Conservation (phyloP, 768 basidiomycete genomes). For the Holtermannia corniformis region DNA sequence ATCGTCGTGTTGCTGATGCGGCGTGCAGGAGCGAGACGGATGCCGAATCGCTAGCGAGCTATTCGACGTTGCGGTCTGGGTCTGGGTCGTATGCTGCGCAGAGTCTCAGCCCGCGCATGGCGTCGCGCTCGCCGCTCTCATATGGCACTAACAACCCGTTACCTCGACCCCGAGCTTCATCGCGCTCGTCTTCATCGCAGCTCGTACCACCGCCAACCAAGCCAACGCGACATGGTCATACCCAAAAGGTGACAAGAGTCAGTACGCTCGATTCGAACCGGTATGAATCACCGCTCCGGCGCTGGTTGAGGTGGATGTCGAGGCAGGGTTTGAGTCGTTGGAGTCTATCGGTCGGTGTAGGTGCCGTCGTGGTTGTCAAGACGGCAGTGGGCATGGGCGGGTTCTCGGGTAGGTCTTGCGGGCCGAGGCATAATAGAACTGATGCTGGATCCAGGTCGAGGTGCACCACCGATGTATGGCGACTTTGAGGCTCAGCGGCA, state of each 20-base stretch:
- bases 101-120: too few species aligned
- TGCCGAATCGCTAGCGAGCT: constrained; percentile 23
- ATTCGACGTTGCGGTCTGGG: constrained; percentile 16
- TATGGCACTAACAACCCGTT: not conserved
- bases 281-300: constrained; percentile 4
- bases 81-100: too few species aligned
- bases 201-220: not conserved
- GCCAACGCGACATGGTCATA: too few species aligned
- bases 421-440: not conserved
- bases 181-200: not conserved
- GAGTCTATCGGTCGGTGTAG: constrained; percentile 6
- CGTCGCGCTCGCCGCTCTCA: not conserved
- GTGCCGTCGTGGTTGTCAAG: constrained; percentile 6
- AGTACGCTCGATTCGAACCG: constrained; percentile 6
- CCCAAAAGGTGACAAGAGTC: constrained; percentile 4
- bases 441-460: constrained; percentile 51
- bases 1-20: not conserved
- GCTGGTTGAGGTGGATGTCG: constrained; percentile 11
- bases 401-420: constrained; percentile 7
- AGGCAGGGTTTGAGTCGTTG: not conserved
- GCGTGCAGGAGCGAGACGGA: constrained; percentile 24
- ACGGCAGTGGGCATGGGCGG: constrained; percentile 10
- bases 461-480: constrained; percentile 72
- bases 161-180: not conserved
- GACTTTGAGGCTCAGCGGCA: constrained; percentile 91